A percentile compares a stretch with the other conserved stretches of the same genome.
Conservation (phyloP, 345 rosid species). For the Boechera retrofracta region DNA sequence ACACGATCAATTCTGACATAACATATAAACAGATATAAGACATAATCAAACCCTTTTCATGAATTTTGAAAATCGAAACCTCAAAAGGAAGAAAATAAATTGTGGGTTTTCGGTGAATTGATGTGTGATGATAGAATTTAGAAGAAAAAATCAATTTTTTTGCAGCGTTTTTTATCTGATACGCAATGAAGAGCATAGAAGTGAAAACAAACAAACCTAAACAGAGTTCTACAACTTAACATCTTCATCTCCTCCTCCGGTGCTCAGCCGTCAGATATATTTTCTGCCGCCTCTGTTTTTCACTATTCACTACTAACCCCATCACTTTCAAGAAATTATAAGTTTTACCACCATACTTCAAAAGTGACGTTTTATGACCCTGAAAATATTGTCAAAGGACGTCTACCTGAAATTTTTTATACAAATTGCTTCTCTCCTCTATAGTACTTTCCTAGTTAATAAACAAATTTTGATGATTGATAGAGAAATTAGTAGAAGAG, state of each 20-base stretch:
- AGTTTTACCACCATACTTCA: not conserved
- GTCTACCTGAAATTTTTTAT: not conserved
- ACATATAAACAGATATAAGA: not conserved
- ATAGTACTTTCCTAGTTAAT: too few relatives aligned
- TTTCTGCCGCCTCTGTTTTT: constrained; percentile 8
- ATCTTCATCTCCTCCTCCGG: constrained; percentile 34
- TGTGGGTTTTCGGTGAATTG: not conserved
- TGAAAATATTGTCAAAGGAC: not conserved
- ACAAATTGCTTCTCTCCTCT: not conserved
- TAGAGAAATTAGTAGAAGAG: too few relatives aligned
- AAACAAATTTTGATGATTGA: too few relatives aligned
- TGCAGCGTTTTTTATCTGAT: not conserved
- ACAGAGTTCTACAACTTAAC: constrained; percentile 35
- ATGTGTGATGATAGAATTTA: not conserved
- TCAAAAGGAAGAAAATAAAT: not conserved
- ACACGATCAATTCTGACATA: constrained; percentile 53
- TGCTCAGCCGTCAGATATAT: not conserved
- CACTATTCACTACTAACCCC: constrained; percentile 28
- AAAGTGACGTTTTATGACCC: not conserved
- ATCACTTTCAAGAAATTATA: not conserved
- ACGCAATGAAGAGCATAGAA: not conserved
- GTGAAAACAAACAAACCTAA: constrained; percentile 38
- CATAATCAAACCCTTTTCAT: constrained; percentile 12
- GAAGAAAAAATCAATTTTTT: constrained; percentile 22
- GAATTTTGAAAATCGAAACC: not conserved